A percentile compares a stretch with the other conserved stretches of the same genome.
Conservation (phyloP, 2,329 filamentous ascomycete species). For the Fusarium sp. region DNA sequence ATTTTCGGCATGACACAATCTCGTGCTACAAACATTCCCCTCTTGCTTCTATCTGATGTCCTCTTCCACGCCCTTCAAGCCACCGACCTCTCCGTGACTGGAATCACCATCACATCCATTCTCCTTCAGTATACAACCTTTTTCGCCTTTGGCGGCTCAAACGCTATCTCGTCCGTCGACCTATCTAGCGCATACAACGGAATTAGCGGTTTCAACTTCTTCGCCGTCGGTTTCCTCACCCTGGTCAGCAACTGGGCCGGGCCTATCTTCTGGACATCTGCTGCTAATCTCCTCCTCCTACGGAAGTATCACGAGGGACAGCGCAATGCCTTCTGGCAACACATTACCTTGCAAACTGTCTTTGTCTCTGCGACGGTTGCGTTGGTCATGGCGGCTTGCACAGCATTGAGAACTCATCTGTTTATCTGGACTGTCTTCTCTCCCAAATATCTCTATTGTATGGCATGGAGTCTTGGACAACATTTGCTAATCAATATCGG, state of each 20-base stretch:
- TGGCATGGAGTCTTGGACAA: constrained; percentile 88
- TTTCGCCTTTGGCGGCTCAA: constrained; percentile 91
- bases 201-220: constrained; percentile 81
- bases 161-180: constrained; percentile 95
- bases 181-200: constrained; percentile 97
- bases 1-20: constrained; percentile 90
- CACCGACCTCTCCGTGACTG: constrained; percentile 63
- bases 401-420: constrained; percentile 84
- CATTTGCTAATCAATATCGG: constrained; percentile 81
- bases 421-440: constrained; percentile 99
- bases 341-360: constrained; percentile 75
- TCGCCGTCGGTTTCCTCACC: constrained; percentile 84
- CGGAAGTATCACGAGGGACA: constrained; percentile 48
- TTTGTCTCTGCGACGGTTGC: constrained; percentile 75
- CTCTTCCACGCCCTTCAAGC: constrained; percentile 65
- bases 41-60: constrained; percentile 81
- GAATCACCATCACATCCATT: constrained; percentile 77
- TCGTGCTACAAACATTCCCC: constrained; percentile 84
- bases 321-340: constrained; percentile 57
- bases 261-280: constrained; percentile 86
- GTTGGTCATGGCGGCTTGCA: constrained; percentile 91
- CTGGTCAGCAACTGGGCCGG: constrained; percentile 94
- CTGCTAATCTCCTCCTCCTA: constrained; percentile 72
- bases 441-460: constrained; percentile 93
- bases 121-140: constrained; percentile 86